Conservation (phyloP, 1,139 yeast species). For the Debaryomyces subglobosus region DNA sequence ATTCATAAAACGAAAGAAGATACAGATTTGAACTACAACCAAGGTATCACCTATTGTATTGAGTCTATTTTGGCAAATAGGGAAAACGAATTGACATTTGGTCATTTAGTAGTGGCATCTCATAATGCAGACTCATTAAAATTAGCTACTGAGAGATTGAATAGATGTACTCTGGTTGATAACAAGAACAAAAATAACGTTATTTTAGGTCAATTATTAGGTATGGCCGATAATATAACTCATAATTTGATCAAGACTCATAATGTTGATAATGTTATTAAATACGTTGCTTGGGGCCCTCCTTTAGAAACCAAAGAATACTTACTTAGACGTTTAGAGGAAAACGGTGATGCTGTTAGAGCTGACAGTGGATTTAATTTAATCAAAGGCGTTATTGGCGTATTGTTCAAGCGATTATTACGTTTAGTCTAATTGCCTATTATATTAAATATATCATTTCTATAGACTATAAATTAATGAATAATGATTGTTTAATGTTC, state of each 20-base stretch:
- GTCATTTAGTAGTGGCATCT: conserved; percentile 90
- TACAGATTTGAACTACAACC: conserved; percentile 76
- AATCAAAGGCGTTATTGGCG: conserved; percentile 56
- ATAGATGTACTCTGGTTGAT: conserved; percentile 19
- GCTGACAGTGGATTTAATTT: conserved; percentile 83
- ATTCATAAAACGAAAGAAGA: conserved; percentile 77
- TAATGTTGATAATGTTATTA: conserved; percentile 76
- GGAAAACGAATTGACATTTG: conserved; percentile 58
- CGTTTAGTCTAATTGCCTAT: conserved; percentile 17
- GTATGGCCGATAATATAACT: conserved; percentile 94
- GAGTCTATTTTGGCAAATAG: conserved; percentile 54
- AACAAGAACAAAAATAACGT: conserved; percentile 60
- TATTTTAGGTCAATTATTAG: conserved; percentile 87
- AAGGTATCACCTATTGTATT: conserved; percentile 67
- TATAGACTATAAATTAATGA: conserved; percentile 7
- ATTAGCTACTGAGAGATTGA: conserved; percentile 64
- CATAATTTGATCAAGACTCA: conserved; percentile 67
- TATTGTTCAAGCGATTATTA: conserved; percentile 46
- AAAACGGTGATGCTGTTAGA: conserved; percentile 95
- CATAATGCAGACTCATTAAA: conserved; percentile 84
- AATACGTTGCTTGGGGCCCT: conserved; percentile 99
- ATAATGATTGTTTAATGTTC: conserved; percentile 2
- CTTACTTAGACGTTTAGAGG: conserved; percentile 87
- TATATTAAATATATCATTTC: neutral
- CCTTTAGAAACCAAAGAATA: conserved; percentile 93